These are phyloP conservation scores for Coemansia sp. DNA, from an alignment of 192 early-diverging fungal species.

Conservation along the genomic window DNA sequence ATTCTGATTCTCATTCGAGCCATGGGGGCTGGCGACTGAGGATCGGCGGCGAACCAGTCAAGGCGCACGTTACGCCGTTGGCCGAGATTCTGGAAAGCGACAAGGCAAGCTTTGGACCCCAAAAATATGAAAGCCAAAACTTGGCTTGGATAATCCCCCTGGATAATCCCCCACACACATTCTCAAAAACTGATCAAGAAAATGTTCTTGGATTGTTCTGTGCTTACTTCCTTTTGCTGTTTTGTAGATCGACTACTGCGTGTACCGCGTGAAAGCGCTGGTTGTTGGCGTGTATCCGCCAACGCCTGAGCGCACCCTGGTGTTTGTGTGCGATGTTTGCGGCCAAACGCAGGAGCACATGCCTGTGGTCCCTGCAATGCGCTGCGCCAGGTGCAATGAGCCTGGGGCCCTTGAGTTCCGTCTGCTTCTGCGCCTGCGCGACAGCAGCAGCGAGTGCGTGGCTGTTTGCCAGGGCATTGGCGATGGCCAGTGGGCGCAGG, in stretches of 20 bases:
- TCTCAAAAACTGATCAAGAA: too few relatives aligned
- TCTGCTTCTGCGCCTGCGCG: background rate
- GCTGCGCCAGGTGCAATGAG: background rate
- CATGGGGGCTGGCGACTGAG: background rate
- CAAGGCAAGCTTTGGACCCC: background rate
- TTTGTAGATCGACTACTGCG: slow-evolving; percentile 6
- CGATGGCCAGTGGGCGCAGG: background rate
- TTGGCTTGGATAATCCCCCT: too few relatives aligned
- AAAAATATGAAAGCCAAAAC: background rate
- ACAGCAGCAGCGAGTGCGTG: background rate
- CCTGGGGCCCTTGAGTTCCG: background rate
- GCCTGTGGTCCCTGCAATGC: background rate
- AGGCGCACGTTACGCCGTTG: background rate
- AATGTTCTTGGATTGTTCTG: too few relatives aligned
- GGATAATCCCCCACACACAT: too few relatives aligned
- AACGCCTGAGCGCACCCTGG: background rate
- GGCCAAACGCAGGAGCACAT: slow-evolving; percentile 1
- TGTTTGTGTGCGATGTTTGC: slow-evolving; percentile 4
- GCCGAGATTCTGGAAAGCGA: slow-evolving; percentile 1
- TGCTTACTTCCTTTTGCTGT: too few relatives aligned
- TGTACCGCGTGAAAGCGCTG: background rate
- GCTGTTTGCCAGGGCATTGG: slow-evolving; percentile 4
- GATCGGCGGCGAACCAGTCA: background rate
- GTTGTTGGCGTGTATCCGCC: background rate
- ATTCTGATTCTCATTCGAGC: background rate